Conservation (phyloP, 805 yeast genomes). For the Tetrapisispora phaffii region DNA sequence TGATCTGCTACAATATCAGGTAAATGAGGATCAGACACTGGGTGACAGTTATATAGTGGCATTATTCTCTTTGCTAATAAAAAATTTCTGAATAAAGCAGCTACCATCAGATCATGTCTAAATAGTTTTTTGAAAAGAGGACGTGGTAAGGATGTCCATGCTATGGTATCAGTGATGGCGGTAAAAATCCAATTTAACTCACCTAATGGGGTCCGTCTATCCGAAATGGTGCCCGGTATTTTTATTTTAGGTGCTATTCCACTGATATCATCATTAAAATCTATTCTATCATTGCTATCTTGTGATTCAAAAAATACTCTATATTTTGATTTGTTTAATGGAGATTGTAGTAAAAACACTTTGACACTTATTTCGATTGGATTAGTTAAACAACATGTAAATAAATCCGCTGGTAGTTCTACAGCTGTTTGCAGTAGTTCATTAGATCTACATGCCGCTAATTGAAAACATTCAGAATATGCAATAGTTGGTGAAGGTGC, state of each 20-base stretch:
- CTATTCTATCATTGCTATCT: conserved; percentile 13
- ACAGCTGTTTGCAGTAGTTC: conserved; percentile 90
- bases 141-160: conserved; percentile 87
- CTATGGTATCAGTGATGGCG: conserved; percentile 95
- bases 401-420: conserved; percentile 88
- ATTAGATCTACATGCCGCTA: conserved; percentile 84
- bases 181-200: conserved; percentile 97
- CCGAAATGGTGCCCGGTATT: conserved; percentile 86
- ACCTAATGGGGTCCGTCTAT: conserved; percentile 89
- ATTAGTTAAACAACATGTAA: conserved; percentile 89
- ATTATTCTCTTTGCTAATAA: conserved; percentile 83
- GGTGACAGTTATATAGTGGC: conserved; percentile 90
- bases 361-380: conserved; percentile 90
- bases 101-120: conserved; percentile 93
- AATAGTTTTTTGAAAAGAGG: conserved; percentile 82
- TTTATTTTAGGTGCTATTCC: conserved; percentile 35
- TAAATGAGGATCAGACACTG: conserved; percentile 84
- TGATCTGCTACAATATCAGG: conserved; percentile 76
- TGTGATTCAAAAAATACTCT: conserved; percentile 32
- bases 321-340: conserved; percentile 40
- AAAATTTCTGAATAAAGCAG: conserved; percentile 89
- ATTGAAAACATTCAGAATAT: conserved; percentile 79
- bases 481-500: conserved; percentile 37
- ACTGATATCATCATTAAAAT: not conserved
- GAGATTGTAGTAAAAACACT: conserved; percentile 84